A percentile compares a stretch with the other conserved stretches of the same genome.
phyloP scores from a whole-genome alignment of 2,329 filamentous ascomycete species.

The Saccharata proteae region DNA sequence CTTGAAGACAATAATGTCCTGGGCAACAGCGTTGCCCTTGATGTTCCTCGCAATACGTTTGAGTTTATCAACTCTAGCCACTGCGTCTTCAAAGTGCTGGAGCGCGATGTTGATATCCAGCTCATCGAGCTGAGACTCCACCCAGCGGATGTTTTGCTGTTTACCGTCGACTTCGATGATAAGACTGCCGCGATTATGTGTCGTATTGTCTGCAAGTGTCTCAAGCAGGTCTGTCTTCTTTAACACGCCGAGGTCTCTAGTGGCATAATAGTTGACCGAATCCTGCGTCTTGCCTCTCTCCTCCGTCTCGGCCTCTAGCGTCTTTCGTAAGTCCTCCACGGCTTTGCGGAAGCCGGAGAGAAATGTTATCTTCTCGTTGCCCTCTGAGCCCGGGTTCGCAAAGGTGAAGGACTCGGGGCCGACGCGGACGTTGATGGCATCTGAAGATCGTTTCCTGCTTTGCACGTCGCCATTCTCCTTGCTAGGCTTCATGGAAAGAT shows the following conservation, averaged over 20 bases:
- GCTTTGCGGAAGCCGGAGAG: constrained; percentile 86
- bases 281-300: constrained; percentile 75
- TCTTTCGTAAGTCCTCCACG: constrained; percentile 81
- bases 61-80: constrained; percentile 72
- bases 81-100: constrained; percentile 76
- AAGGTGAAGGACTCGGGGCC: constrained; percentile 91
- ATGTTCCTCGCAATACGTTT: constrained; percentile 66
- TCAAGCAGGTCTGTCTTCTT: constrained; percentile 74
- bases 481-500: constrained; percentile 47
- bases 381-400: constrained; percentile 71
- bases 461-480: neutral
- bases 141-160: constrained; percentile 90
- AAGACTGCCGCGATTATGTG: constrained; percentile 60
- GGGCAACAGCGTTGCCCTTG: constrained; percentile 74
- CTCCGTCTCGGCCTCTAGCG: constrained; percentile 73
- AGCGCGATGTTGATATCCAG: constrained; percentile 92
- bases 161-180: constrained; percentile 94
- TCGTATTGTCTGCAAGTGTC: constrained; percentile 52
- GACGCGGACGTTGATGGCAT: constrained; percentile 77
- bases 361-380: constrained; percentile 65
- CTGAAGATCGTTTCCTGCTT: constrained; percentile 12
- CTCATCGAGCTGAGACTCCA: constrained; percentile 89
- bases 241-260: constrained; percentile 61
- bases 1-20: constrained; percentile 86
- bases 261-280: constrained; percentile 75